Evolutionary conservation across 192 early-diverging fungal genomes (phyloP).

Genomic region (Backusella morwellensis): DNA sequence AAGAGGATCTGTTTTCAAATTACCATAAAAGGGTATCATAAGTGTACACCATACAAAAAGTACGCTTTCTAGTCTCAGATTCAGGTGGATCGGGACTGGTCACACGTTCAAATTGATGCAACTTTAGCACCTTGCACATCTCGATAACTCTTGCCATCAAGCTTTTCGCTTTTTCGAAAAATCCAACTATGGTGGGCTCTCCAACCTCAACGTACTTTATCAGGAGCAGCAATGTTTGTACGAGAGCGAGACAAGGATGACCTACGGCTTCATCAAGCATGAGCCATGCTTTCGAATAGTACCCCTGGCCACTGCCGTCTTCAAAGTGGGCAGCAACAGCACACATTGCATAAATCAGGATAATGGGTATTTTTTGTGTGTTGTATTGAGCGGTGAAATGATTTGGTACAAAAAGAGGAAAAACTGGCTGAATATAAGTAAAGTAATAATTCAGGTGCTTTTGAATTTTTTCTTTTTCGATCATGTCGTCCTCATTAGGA

Average conservation of each 20-base stretch:
- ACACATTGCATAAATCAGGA: conserved; percentile 50
- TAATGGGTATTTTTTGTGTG: not conserved
- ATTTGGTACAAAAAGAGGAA: conserved; percentile 14
- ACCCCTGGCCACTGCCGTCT: not conserved
- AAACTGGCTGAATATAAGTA: not conserved
- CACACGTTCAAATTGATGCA: not conserved
- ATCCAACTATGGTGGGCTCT: not conserved
- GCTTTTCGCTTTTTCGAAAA: conserved; percentile 4
- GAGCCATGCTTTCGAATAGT: not conserved
- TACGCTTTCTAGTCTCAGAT: conserved; percentile 15
- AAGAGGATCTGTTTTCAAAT: not conserved
- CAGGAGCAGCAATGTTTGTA: conserved; percentile 6
- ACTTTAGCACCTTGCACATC: conserved; percentile 3
- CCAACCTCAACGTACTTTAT: not conserved
- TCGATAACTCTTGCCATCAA: conserved; percentile 6
- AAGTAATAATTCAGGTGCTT: conserved; percentile 4
- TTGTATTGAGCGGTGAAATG: conserved; percentile 6
- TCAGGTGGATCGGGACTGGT: not conserved
- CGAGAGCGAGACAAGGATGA: not conserved
- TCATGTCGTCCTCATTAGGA: not conserved
- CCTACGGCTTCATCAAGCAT: not conserved
- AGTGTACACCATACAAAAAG: conserved; percentile 17
- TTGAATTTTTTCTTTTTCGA: conserved; percentile 2
- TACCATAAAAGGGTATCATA: conserved; percentile 19
- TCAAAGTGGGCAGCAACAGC: conserved; percentile 42